phyloP scores from a whole-genome alignment of 169 alveolate species.

The Plasmodium vivax region DNA sequence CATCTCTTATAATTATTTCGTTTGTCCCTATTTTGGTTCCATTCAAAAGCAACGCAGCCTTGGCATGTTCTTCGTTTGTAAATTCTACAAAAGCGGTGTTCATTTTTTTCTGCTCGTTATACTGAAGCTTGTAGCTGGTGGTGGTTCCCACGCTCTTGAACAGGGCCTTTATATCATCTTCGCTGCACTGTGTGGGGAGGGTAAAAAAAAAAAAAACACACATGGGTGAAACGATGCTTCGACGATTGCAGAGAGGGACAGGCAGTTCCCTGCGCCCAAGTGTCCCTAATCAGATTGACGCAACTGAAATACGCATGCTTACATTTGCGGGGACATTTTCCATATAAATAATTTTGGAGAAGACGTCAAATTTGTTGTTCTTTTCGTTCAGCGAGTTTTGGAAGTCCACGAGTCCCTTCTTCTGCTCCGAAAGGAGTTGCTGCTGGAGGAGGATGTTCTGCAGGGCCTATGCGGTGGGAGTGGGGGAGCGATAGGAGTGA shows the following conservation, averaged over 20 bases:
- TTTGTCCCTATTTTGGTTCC: slow-evolving; percentile 52
- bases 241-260: background rate
- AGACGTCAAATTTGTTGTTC: slow-evolving; percentile 66
- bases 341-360: slow-evolving; percentile 65
- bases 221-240: background rate
- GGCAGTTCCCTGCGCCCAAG: background rate
- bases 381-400: slow-evolving; percentile 53
- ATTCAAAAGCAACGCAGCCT: slow-evolving; percentile 75
- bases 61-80: slow-evolving; percentile 73
- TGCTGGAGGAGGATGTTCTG: slow-evolving; percentile 21
- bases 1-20: slow-evolving; percentile 61
- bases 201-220: background rate
- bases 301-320: background rate
- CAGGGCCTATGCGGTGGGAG: background rate
- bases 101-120: slow-evolving; percentile 39
- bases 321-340: slow-evolving; percentile 66
- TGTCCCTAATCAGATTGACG: background rate
- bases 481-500: too few relatives aligned
- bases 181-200: slow-evolving; percentile 59
- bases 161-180: slow-evolving; percentile 61
- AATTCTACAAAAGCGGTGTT: slow-evolving; percentile 76
- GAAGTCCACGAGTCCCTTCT: slow-evolving; percentile 57
- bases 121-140: slow-evolving; percentile 55
- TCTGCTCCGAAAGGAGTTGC: slow-evolving; percentile 27
- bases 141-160: slow-evolving; percentile 76